phyloP scores from a whole-genome alignment of 2,329 filamentous ascomycete species.

The Aspergillus arachidicola region DNA sequence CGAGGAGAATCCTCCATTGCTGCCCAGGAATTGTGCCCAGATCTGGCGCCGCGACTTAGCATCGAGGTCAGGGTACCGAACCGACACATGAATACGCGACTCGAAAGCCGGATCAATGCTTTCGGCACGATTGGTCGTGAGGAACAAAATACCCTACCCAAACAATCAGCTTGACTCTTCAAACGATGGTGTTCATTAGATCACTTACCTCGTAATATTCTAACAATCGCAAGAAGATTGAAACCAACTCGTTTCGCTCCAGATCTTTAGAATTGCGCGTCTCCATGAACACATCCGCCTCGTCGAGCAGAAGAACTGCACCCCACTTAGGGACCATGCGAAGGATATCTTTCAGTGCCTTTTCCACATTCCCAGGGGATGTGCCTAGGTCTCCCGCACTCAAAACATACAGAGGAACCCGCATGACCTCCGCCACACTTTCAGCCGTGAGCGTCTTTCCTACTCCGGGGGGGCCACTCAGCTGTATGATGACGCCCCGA shows the following conservation, averaged over 20 bases:
- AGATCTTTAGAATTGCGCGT: constrained; percentile 44
- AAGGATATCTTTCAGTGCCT: constrained; percentile 48
- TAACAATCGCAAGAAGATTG: constrained; percentile 35
- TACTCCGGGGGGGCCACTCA: constrained; percentile 55
- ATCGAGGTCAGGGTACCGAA: constrained; percentile 45
- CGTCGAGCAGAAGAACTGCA: constrained; percentile 56
- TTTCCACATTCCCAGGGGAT: constrained; percentile 46
- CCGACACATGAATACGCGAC: constrained; percentile 46
- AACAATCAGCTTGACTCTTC: background rate
- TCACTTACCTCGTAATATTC: constrained; percentile 31
- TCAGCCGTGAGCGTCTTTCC: constrained; percentile 59
- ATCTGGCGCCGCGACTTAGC: constrained; percentile 39
- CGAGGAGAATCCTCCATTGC: constrained; percentile 18
- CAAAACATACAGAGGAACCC: constrained; percentile 54
- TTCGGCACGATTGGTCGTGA: constrained; percentile 49
- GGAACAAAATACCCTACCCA: constrained; percentile 48
- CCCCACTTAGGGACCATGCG: constrained; percentile 55
- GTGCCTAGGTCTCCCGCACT: constrained; percentile 53
- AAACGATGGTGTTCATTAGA: background rate
- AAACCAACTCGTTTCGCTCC: constrained; percentile 50
- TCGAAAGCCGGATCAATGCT: constrained; percentile 51
- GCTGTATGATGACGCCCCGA: constrained; percentile 54
- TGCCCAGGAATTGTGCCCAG: constrained; percentile 49
- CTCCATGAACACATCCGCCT: constrained; percentile 42
- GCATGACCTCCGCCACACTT: constrained; percentile 54